A percentile compares a stretch with the other conserved stretches of the same genome.
phyloP scores from a whole-genome alignment of 768 basidiomycete genomes.

The Suillus americanus region DNA sequence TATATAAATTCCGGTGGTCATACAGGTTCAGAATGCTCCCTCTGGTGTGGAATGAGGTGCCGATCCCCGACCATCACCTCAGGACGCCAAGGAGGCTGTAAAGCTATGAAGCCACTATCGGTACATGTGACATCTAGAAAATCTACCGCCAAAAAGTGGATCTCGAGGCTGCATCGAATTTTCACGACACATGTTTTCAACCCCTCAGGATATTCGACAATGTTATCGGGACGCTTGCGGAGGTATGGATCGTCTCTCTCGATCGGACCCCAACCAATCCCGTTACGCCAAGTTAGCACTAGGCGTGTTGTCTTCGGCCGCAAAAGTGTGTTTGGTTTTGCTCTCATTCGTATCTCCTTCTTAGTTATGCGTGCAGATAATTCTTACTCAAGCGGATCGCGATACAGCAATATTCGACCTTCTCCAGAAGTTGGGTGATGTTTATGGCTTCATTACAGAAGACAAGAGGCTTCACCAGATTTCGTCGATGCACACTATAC shows the following conservation, averaged over 20 bases:
- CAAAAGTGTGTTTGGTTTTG: background rate
- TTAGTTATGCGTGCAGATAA: too few relatives aligned
- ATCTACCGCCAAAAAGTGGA: background rate
- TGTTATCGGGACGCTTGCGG: background rate
- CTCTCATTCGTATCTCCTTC: too few relatives aligned
- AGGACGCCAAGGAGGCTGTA: too few relatives aligned
- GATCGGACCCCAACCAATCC: background rate
- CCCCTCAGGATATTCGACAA: slow-evolving; percentile 1
- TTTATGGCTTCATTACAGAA: slow-evolving; percentile 8
- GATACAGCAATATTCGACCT: slow-evolving; percentile 1
- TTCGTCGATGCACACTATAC: background rate
- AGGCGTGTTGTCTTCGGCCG: background rate
- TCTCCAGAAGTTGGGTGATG: slow-evolving; percentile 1
- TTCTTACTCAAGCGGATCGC: too few relatives aligned
- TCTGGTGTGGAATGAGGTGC: background rate
- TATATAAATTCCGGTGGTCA: background rate
- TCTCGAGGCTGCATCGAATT: background rate
- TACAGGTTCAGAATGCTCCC: background rate
- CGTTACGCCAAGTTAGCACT: slow-evolving; percentile 3
- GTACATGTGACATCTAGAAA: background rate
- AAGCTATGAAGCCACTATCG: too few relatives aligned
- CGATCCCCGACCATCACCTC: background rate
- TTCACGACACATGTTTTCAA: background rate
- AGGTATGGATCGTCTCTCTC: background rate
- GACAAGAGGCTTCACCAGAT: slow-evolving; percentile 1